A percentile compares a stretch with the other conserved stretches of the same genome.
phyloP scores from a whole-genome alignment of 225 moss, liverwort and hornwort genomes.

The Thuidium tamariscinum region DNA sequence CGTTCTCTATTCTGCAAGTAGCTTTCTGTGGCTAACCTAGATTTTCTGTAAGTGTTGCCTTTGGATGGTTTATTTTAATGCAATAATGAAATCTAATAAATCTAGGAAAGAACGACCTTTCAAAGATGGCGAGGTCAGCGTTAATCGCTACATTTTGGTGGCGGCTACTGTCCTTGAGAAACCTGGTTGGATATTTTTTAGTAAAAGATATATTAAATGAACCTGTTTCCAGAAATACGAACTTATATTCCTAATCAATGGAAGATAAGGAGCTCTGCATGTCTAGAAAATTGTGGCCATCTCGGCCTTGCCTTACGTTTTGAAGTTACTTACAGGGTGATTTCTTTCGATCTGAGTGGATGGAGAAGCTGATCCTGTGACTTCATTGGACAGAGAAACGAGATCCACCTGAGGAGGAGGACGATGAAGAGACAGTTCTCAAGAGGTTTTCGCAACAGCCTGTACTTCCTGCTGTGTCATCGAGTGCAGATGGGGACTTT shows the following conservation, averaged over 20 bases:
- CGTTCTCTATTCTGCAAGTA: not conserved
- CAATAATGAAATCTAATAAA: not conserved
- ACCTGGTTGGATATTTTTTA: not conserved
- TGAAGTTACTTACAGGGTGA: slow-evolving; percentile 24
- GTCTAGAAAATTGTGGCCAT: slow-evolving; percentile 2
- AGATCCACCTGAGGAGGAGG: slow-evolving; percentile 62
- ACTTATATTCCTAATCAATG: not conserved
- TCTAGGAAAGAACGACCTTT: not conserved
- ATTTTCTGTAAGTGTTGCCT: not conserved
- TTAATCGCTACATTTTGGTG: not conserved
- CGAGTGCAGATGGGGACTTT: slow-evolving; percentile 13
- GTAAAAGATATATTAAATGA: not conserved
- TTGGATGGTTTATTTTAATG: not conserved
- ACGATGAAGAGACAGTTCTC: slow-evolving; percentile 80
- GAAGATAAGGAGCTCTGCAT: not conserved
- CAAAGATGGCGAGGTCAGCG: not conserved
- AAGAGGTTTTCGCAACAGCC: slow-evolving; percentile 46
- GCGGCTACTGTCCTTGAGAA: not conserved
- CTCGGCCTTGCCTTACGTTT: slow-evolving; percentile 19
- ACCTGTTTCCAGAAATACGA: not conserved
- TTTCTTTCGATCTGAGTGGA: slow-evolving; percentile 27
- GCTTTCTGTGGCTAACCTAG: not conserved
- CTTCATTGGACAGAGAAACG: slow-evolving; percentile 67
- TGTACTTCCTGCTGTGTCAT: slow-evolving; percentile 20
- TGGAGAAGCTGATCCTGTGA: slow-evolving; percentile 47